These are phyloP conservation scores for Solanum lycopersicoides DNA, from an alignment of 257 asterid species.

Conservation along the genomic window DNA sequence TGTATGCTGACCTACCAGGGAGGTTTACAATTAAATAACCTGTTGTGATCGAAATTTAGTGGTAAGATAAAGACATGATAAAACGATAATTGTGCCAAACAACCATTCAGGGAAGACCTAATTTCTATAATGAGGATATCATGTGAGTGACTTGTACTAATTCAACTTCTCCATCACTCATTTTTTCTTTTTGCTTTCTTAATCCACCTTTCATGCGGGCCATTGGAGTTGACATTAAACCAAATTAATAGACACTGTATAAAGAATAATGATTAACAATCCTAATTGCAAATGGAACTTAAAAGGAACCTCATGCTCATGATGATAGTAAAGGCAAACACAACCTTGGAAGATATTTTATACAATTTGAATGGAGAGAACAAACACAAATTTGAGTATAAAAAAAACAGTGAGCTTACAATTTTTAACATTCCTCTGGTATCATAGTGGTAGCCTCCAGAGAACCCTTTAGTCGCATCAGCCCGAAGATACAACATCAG, in stretches of 20 bases:
- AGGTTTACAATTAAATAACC: background rate
- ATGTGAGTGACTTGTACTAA: background rate
- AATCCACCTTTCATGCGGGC: background rate
- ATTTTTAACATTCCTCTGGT: slow-evolving; percentile 46
- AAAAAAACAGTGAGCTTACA: background rate
- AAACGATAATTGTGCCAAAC: background rate
- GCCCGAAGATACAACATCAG: slow-evolving; percentile 71
- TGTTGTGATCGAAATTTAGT: background rate
- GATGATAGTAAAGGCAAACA: background rate
- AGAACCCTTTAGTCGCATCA: slow-evolving; percentile 58
- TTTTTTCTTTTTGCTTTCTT: background rate
- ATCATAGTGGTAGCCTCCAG: slow-evolving; percentile 73
- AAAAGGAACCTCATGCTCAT: background rate
- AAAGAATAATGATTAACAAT: background rate
- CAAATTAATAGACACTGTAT: background rate
- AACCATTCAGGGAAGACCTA: background rate
- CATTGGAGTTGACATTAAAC: background rate
- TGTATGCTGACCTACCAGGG: background rate
- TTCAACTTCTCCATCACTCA: background rate
- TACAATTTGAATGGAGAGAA: background rate
- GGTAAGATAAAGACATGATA: background rate
- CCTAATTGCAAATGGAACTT: background rate
- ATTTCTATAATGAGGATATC: background rate
- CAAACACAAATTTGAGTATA: background rate
- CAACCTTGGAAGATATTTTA: background rate